Evolutionary conservation across 2,329 filamentous ascomycete genomes (phyloP), one percentile per base, ranked within the genome.

Genomic region (Aureobasidium pullulans): DNA sequence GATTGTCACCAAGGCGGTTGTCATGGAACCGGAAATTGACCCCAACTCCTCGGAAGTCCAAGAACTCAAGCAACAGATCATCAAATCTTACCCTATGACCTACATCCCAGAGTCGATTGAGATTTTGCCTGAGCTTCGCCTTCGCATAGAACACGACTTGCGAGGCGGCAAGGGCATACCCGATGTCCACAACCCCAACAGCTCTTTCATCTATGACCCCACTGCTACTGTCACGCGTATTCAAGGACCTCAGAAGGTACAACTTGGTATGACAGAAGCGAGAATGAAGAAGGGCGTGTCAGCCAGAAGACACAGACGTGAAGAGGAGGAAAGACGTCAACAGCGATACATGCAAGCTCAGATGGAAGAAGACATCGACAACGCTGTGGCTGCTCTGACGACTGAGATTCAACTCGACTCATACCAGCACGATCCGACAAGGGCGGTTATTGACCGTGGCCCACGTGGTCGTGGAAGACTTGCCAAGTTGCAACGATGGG

Each of bases 51-150:
- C 74, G 2, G 62, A 74, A n/a, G 75, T 84, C 15, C 73, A 74
- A 50, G 69, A 75, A 2, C 67, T 84, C 64, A 77, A 80, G 62
- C 70, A 73, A 28, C 76, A 77, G 44, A 80, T 84, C 57, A 76
- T 81, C 8, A 70, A 76, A 16, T 65, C 65, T 11, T 72, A 76
- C 44, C 71, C 76, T 13, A 67, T 67, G n/a, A 68, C 71, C 32
- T 78, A 78, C 61, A 68, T 80, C 11, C 78, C 80, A 0, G 67
- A 71, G 1, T 72, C 73, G 58, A 72, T 74, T 28, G 72, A 75
- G 37, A 66, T 76, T 40, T 68, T 73, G 43, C 70, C 70, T 3
- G 67, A 66, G 3, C 56, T 63, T 15, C 61, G 62, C 73, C 53
- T 72, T 29, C 57, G 42, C 13, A 42, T 53, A 10, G 40, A 53